Percentiles rank a stretch among this genome's conserved stretches.
Conservation (phyloP, 257 asterid genomes). For the Capsicum baccatum region DNA sequence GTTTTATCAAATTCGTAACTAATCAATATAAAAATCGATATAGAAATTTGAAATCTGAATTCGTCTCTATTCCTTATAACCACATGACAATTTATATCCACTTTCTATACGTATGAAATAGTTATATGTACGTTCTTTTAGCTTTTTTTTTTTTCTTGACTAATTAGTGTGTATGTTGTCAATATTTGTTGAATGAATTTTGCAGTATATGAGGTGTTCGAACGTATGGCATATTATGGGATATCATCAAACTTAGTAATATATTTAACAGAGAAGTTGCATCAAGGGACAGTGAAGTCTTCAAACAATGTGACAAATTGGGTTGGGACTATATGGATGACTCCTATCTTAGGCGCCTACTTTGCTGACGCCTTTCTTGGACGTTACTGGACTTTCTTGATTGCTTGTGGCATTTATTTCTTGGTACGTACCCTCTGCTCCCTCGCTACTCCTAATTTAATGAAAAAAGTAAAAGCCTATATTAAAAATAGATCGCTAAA, state of each 20-base stretch:
- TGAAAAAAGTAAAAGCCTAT: too few relatives aligned
- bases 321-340: conserved; percentile 86
- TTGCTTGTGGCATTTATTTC: conserved; percentile 60
- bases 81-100: too few relatives aligned
- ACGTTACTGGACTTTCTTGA: conserved; percentile 74
- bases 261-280: conserved; percentile 65
- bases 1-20: not conserved
- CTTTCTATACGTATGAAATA: too few relatives aligned
- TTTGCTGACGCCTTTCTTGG: conserved; percentile 83
- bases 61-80: too few relatives aligned
- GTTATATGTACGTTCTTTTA: not conserved
- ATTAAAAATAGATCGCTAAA: too few relatives aligned
- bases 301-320: conserved; percentile 86
- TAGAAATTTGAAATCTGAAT: too few relatives aligned
- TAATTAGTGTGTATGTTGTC: too few relatives aligned
- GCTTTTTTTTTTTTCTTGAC: not conserved
- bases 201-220: conserved; percentile 90
- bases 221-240: conserved; percentile 89
- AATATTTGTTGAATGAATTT: not conserved
- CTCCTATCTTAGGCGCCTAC: conserved; percentile 82
- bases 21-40: too few relatives aligned
- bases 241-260: conserved; percentile 76
- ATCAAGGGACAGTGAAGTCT: conserved; percentile 68
- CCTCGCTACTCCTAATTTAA: too few relatives aligned
- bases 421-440: conserved; percentile 44